Base-by-base conservation (phyloP, 257 asterid species). In the Solanum virginianum region DNA sequence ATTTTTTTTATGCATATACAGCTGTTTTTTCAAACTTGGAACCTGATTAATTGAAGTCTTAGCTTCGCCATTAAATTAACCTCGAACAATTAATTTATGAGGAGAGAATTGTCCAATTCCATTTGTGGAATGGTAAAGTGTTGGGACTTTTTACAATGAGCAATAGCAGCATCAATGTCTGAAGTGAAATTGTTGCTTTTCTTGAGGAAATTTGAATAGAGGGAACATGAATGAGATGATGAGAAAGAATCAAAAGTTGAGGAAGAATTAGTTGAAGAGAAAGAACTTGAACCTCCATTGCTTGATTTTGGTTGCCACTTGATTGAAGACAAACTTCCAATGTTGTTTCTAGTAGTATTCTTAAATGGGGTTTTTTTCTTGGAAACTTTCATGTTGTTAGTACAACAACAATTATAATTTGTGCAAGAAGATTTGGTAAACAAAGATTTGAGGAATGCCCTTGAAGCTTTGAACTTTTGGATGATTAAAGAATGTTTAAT, bases 101-200 rank as follows among this genome's bases (percentile, higher is more conserved):
- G 20, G 17, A 0, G 39, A 68, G 8, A 32, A 36, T 15, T 32
- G 0, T 0, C 15, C 8, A 17, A 32, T 68, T 68, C 0, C 4
- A 32, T 3, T 68, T 0, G 9, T 45, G 80, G 54, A 63, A 62
- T 54, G 51, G 53, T 53, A 77, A 32, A 68, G 80, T 90, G 87
- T 22, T 90, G 90, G 65, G 96, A 90, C n/a, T 86, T 91, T 87
- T 92, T 92, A 91, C 96, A 92, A 66, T 93, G 92, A 81, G 92
- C 97, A 86, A 93, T 90, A 81, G 96, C 95, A 13, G 91, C 96
- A 70, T 92, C 90, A 84, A 88, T 72, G 88, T 90, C 93, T 20
- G 70, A 49, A 5, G 86, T 90, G 3, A 84, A 90, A 62, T 91
- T 89, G 85, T 88, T 87, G 80, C 92, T 93, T 83, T 93, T 88